phyloP scores from a whole-genome alignment of 441 rosid species.

The Daphne laureola region DNA sequence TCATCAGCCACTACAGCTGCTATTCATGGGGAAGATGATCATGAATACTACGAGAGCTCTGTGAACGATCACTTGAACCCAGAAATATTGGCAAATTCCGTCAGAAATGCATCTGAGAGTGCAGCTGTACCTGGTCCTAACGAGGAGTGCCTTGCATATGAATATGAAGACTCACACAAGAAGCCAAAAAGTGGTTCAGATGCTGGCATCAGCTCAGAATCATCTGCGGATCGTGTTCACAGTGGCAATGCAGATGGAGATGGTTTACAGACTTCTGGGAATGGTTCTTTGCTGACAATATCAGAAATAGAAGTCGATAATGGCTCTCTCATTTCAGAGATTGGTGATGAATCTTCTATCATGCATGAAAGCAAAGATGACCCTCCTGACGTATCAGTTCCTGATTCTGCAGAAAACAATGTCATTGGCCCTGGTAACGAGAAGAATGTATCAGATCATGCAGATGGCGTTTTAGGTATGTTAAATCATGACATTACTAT shows the following conservation, averaged over 20 bases:
- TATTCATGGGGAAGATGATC: slow-evolving; percentile 20
- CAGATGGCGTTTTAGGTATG: slow-evolving; percentile 52
- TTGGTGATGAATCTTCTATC: slow-evolving; percentile 29
- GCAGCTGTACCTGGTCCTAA: slow-evolving; percentile 20
- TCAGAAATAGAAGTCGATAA: slow-evolving; percentile 60
- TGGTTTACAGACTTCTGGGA: slow-evolving; percentile 32
- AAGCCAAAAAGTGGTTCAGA: slow-evolving; percentile 27
- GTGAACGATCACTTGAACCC: slow-evolving; percentile 34
- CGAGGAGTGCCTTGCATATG: slow-evolving; percentile 21
- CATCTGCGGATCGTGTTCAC: slow-evolving; percentile 9
- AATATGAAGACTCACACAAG: slow-evolving; percentile 27
- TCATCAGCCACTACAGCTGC: slow-evolving; percentile 15
- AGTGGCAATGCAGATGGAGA: slow-evolving; percentile 23
- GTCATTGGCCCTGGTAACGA: slow-evolving; percentile 31
- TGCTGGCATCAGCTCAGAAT: slow-evolving; percentile 26
- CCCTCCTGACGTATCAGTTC: slow-evolving; percentile 32
- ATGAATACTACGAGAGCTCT: slow-evolving; percentile 24
- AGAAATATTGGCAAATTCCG: slow-evolving; percentile 23
- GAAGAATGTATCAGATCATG: slow-evolving; percentile 28
- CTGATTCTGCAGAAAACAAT: slow-evolving; percentile 25
- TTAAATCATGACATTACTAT: neutral
- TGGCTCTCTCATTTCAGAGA: slow-evolving; percentile 25
- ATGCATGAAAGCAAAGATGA: slow-evolving; percentile 30
- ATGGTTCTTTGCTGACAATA: slow-evolving; percentile 32
- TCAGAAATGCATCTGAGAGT: slow-evolving; percentile 27